A percentile compares a stretch with the other conserved stretches of the same genome.
phyloP scores from a whole-genome alignment of 495 filamentous ascomycete species.

The Achaetomiella virescens region DNA sequence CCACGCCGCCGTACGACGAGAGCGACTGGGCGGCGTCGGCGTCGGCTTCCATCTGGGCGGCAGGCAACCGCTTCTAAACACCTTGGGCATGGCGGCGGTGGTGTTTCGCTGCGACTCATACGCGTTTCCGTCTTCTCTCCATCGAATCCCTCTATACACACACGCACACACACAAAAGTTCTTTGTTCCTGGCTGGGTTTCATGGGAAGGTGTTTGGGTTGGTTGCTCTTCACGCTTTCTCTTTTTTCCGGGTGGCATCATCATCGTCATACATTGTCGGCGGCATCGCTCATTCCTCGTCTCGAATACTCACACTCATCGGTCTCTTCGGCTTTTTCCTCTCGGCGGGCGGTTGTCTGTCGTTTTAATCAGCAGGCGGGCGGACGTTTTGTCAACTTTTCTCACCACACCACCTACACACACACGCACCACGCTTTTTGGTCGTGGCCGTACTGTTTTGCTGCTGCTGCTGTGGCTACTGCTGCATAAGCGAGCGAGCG shows the following conservation, averaged over 20 bases:
- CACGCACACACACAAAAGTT: conserved; percentile 4
- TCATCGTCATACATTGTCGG: conserved; percentile 13
- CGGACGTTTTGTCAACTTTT: background rate
- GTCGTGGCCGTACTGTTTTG: background rate
- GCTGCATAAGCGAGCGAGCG: too few relatives aligned
- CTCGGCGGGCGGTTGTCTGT: background rate
- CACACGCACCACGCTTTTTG: background rate
- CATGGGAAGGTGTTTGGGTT: conserved; percentile 17
- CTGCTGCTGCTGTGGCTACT: background rate
- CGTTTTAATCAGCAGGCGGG: background rate
- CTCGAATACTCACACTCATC: background rate
- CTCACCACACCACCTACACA: too few relatives aligned
- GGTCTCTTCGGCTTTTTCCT: background rate
- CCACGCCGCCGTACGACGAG: conserved; percentile 89
- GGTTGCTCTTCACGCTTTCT: background rate
- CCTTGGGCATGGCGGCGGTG: background rate
- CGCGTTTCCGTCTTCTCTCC: conserved; percentile 4
- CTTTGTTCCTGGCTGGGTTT: conserved; percentile 14
- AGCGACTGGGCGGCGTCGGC: conserved; percentile 82
- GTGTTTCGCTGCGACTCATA: conserved; percentile 9
- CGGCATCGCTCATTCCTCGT: conserved; percentile 11
- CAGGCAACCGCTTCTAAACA: conserved; percentile 49
- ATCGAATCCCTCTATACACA: background rate
- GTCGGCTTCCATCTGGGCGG: conserved; percentile 68
- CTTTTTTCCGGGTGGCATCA: conserved; percentile 13